Conservation (phyloP, 202 grass and related monocot species). For the Miscanthus sacchariflorus region DNA sequence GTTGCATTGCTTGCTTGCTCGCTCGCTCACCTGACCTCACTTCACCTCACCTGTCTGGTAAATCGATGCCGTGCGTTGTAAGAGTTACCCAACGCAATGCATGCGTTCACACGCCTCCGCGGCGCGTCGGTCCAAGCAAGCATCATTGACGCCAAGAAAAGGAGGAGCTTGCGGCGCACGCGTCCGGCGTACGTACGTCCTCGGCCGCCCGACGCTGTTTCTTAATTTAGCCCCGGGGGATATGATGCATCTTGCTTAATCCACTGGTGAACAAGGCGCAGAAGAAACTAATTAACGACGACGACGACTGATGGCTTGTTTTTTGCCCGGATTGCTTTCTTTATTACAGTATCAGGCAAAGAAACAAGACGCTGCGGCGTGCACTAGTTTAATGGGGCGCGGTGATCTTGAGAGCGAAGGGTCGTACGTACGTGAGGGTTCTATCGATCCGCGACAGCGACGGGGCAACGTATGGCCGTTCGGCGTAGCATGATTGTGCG, state of each 20-base stretch:
- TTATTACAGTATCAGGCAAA: not conserved
- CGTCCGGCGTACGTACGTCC: not conserved
- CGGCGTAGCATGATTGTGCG: conserved; percentile 42
- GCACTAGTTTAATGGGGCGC: conserved; percentile 6
- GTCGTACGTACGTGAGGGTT: conserved; percentile 1
- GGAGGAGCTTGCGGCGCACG: conserved; percentile 22
- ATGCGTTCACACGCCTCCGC: conserved; percentile 30
- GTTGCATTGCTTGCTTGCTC: not conserved
- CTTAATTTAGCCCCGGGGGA: not conserved
- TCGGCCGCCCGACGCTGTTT: not conserved
- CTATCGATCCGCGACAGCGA: conserved; percentile 62
- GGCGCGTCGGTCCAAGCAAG: not conserved
- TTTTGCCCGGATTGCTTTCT: not conserved
- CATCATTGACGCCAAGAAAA: conserved; percentile 23
- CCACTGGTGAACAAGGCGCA: not conserved
- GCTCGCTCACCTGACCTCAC: not conserved
- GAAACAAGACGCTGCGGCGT: not conserved
- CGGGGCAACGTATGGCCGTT: conserved; percentile 40
- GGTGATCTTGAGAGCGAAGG: conserved; percentile 44
- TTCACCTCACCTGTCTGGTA: not conserved
- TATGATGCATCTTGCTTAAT: conserved; percentile 1
- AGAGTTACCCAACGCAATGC: conserved; percentile 11
- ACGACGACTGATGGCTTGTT: not conserved
- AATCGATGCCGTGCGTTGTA: conserved; percentile 25
- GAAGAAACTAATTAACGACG: conserved; percentile 1